A percentile compares a stretch with the other conserved stretches of the same genome.
Conservation (phyloP, 2,329 filamentous ascomycete genomes). For the Alternaria dauci region DNA sequence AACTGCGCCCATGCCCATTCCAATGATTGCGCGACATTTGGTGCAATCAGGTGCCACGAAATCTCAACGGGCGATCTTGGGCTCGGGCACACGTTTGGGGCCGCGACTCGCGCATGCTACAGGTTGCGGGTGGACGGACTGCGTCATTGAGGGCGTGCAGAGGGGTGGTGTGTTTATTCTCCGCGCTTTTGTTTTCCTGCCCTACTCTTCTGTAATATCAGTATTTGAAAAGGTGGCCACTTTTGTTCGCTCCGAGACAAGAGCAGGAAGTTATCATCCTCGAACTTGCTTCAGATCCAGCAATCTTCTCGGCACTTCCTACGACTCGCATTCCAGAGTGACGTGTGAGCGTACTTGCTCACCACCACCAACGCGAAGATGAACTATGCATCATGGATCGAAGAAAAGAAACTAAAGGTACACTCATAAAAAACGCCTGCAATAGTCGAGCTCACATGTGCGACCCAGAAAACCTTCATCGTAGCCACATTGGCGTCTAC, state of each 20-base stretch:
- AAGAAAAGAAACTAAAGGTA: conserved; percentile 56
- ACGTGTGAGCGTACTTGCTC: conserved; percentile 10
- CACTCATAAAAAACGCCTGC: conserved; percentile 6
- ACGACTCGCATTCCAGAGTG: neutral
- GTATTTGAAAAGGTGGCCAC: neutral
- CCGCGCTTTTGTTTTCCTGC: conserved; percentile 7
- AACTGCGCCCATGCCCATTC: conserved; percentile 13
- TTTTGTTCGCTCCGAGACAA: neutral
- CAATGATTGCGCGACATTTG: conserved; percentile 22
- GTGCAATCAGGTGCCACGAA: conserved; percentile 27
- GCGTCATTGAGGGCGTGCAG: conserved; percentile 28
- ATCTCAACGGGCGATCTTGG: conserved; percentile 23
- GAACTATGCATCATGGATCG: conserved; percentile 57
- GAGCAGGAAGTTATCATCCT: neutral
- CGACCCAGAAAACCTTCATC: conserved; percentile 54
- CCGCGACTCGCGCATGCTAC: conserved; percentile 13
- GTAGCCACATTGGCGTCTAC: conserved; percentile 56
- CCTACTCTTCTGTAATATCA: neutral
- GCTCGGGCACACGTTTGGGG: conserved; percentile 10
- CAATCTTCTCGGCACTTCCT: neutral
- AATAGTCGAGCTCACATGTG: neutral
- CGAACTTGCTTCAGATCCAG: neutral
- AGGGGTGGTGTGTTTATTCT: conserved; percentile 11
- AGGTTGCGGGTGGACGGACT: conserved; percentile 14
- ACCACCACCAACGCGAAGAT: conserved; percentile 36